Evolutionary conservation across 2,329 filamentous ascomycete genomes (phyloP).

Genomic region (Claviceps pusilla): DNA sequence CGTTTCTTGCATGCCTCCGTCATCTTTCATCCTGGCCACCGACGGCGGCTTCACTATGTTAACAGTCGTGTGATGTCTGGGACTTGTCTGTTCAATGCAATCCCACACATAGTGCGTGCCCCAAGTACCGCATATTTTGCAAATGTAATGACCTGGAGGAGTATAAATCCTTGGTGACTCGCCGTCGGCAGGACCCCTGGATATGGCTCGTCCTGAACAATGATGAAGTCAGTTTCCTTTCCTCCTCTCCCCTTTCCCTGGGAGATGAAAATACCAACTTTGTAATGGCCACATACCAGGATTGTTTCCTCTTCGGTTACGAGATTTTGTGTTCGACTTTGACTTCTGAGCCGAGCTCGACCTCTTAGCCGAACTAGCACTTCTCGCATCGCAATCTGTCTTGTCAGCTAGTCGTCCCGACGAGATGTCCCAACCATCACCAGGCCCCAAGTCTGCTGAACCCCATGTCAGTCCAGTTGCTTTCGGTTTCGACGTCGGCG

Average conservation of each 20-base stretch:
- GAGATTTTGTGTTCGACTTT: not conserved
- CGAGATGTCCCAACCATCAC: not conserved
- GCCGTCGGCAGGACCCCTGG: not conserved
- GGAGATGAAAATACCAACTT: not conserved
- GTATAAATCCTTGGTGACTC: not conserved
- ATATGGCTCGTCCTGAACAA: not conserved
- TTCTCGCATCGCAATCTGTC: not conserved
- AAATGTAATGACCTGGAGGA: slow-evolving; percentile 2
- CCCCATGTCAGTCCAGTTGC: not conserved
- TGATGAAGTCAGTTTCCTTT: not conserved
- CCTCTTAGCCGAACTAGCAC: not conserved
- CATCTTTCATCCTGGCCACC: not conserved
- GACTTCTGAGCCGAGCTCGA: not conserved
- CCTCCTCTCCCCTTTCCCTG: not conserved
- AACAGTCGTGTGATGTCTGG: not conserved
- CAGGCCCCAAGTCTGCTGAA: not conserved
- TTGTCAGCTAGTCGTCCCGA: not conserved
- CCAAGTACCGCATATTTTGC: not conserved
- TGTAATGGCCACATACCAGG: not conserved
- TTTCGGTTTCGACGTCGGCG: not conserved
- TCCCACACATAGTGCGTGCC: slow-evolving; percentile 3
- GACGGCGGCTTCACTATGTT: not conserved
- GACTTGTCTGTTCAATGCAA: not conserved
- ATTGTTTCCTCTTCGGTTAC: not conserved
- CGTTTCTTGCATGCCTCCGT: not conserved